Evolutionary conservation across 257 asterid species (phyloP), one percentile per base, ranked within the genome.

Genomic region (Solanum sitiens): DNA sequence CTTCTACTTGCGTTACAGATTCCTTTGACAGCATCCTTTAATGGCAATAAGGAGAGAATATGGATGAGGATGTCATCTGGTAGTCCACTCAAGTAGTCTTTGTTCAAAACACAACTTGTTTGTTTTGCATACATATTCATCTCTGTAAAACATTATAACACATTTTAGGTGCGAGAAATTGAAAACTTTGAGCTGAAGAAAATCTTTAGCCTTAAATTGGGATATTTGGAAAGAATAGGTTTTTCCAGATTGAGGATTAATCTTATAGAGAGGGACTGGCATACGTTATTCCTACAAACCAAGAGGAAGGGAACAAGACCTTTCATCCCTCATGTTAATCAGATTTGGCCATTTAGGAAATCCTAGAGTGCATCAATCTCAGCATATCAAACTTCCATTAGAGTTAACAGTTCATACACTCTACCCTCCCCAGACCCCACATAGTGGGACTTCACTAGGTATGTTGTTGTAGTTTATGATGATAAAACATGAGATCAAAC

Each of bases 1-100:
- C 89, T 67, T 42, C 90, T 56, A 56, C n/a, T 56, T 56, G n/a
- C 63, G 10, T 53, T 53, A 18, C 63, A 56, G n/a, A 56, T 56
- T 56, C n/a, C n/a, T 18, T 56, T 56, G 25, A 86, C 59, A 7
- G 84, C 91, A 61, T 90, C 93, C 16, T 23, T 18, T 13, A 83
- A 40, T 20, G 90, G 91, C 35, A 92, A 83, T 80, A 92, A 88
- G 32, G 91, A 79, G 23, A 89, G 91, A 47, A 92, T 88, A 13
- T 82, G 88, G 56, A 85, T 33, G 35, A 92, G 89, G 44, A 92
- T 88, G 5, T 37, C 67, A 84, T 89, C 92, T 6, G 91, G 92
- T 59, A 92, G 84, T 50, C 59, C 88, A 37, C 88, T 90, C 10
- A 89, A 21, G 7, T 33, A 70, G 87, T 90, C 92, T 56, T 84